phyloP scores from a whole-genome alignment of 345 rosid species.

The Arabidopsis arenosa region DNA sequence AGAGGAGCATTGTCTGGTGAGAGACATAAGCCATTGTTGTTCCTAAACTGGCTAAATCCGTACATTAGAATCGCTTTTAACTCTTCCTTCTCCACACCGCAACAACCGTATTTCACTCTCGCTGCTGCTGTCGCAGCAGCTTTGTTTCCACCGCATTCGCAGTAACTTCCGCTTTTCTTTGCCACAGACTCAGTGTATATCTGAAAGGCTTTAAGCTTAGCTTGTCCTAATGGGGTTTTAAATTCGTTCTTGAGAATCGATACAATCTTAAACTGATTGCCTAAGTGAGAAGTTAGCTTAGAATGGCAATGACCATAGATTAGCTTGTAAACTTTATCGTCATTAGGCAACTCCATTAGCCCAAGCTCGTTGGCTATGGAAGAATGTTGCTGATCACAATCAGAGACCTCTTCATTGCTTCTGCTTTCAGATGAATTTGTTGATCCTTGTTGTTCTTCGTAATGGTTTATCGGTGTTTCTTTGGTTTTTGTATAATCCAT shows the following conservation, averaged over 20 bases:
- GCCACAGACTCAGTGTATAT: conserved; percentile 37
- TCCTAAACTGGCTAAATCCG: conserved; percentile 55
- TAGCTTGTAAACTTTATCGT: conserved; percentile 50
- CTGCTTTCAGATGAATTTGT: conserved; percentile 52
- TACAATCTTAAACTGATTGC: conserved; percentile 34
- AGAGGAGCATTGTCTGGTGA: conserved; percentile 59
- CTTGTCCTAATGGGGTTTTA: conserved; percentile 46
- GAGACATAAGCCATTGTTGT: conserved; percentile 48
- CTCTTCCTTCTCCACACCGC: conserved; percentile 52
- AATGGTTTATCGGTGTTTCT: not conserved
- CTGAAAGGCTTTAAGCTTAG: conserved; percentile 61
- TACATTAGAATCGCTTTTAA: conserved; percentile 48
- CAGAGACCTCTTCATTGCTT: conserved; percentile 49
- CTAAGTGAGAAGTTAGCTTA: conserved; percentile 45
- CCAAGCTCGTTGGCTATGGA: conserved; percentile 29
- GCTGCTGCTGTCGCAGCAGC: conserved; percentile 42
- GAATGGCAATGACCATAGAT: conserved; percentile 45
- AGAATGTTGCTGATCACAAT: conserved; percentile 1
- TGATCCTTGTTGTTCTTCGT: conserved; percentile 26
- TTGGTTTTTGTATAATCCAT: conserved; percentile 14
- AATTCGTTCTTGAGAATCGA: conserved; percentile 54
- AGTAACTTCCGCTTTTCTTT: conserved; percentile 14
- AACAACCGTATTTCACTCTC: conserved; percentile 64
- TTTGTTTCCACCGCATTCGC: conserved; percentile 38
- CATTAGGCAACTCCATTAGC: conserved; percentile 49